Evolutionary conservation across 306 rosid species (phyloP).

Genomic region (Rosa multiflora): DNA sequence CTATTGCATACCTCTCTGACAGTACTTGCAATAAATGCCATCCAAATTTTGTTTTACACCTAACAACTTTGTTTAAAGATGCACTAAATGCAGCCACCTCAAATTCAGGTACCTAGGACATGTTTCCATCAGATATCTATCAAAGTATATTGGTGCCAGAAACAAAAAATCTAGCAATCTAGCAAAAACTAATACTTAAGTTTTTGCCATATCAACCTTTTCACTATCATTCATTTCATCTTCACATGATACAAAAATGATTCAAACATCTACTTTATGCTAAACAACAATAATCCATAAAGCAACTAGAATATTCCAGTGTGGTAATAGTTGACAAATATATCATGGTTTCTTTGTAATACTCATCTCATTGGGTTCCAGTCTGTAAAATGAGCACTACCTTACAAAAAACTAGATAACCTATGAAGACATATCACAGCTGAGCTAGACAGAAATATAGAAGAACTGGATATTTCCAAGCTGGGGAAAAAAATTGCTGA

Average conservation of each 20-base stretch:
- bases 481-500: not conserved
- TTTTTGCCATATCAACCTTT: not conserved
- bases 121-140: slow-evolving; percentile 29
- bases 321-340: not conserved
- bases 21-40: slow-evolving; percentile 94
- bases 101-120: slow-evolving; percentile 85
- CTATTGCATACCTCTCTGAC: slow-evolving; percentile 35
- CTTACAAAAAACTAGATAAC: not conserved
- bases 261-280: not conserved
- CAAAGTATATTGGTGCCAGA: slow-evolving; percentile 12
- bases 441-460: not conserved
- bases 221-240: not conserved
- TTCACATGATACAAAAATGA: not conserved
- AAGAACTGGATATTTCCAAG: slow-evolving; percentile 5
- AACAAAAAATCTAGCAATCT: not conserved
- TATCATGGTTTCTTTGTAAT: not conserved
- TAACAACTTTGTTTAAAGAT: slow-evolving; percentile 80
- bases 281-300: not conserved
- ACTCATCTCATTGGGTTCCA: not conserved
- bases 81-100: slow-evolving; percentile 95
- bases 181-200: not conserved
- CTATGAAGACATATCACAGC: not conserved
- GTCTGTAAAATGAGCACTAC: not conserved
- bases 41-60: slow-evolving; percentile 90
- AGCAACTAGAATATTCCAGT: not conserved